Percentiles rank a stretch among this genome's conserved stretches.
phyloP scores from a whole-genome alignment of 106 monocot species.

The Agapanthus africanus region DNA sequence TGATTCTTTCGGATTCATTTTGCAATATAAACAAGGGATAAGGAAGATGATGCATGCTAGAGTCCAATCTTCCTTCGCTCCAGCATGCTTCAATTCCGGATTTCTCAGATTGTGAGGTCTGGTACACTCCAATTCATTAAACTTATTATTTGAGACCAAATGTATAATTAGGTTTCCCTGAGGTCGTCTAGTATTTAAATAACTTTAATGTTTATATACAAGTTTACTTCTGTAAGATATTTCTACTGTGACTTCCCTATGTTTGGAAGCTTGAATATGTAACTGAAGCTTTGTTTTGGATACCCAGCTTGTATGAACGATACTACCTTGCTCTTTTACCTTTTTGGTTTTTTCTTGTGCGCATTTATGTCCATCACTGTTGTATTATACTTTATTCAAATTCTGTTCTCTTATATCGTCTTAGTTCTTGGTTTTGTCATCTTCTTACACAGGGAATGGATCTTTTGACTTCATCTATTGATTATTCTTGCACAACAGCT shows the following conservation, averaged over 20 bases:
- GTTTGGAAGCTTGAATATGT: background rate
- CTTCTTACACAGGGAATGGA: constrained; percentile 54
- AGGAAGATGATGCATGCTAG: no score
- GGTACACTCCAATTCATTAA: background rate
- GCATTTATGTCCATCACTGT: background rate
- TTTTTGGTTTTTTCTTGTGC: background rate
- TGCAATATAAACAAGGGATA: background rate
- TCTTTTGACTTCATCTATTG: constrained; percentile 71
- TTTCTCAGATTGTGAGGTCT: background rate
- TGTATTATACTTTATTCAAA: background rate
- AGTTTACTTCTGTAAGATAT: background rate
- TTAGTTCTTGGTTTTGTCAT: background rate
- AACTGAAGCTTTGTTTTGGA: background rate
- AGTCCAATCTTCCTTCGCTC: background rate
- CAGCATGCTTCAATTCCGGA: background rate
- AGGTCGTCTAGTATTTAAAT: background rate
- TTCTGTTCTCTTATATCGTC: background rate
- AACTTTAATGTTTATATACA: background rate
- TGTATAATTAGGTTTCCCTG: background rate
- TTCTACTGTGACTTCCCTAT: background rate
- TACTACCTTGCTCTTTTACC: no score
- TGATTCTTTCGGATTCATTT: background rate
- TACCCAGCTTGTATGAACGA: background rate
- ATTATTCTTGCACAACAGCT: constrained; percentile 84
- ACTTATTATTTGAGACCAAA: background rate